Evolutionary conservation across 2,329 filamentous ascomycete species (phyloP).

Genomic region (Venturia aucupariae): DNA sequence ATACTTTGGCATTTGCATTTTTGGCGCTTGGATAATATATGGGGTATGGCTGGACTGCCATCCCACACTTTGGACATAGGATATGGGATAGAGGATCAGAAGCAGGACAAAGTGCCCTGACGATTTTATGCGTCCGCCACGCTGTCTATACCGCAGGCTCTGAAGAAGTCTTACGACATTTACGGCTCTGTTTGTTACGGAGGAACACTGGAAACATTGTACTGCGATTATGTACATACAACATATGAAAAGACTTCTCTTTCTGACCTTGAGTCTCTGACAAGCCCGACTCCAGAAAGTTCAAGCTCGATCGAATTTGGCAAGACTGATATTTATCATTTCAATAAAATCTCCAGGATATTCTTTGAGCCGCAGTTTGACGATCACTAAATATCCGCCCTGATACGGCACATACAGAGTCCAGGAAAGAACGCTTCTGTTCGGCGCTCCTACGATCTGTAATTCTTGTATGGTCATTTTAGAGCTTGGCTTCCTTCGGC

Average conservation of each 20-base stretch:
- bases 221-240: background rate
- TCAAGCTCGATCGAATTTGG: background rate
- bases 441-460: background rate
- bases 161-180: background rate
- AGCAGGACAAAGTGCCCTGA: background rate
- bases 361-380: background rate
- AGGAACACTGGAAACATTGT: slow-evolving; percentile 4
- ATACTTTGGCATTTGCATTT: slow-evolving; percentile 1
- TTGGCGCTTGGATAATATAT: background rate
- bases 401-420: background rate
- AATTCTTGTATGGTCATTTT: background rate
- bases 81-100: background rate
- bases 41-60: background rate
- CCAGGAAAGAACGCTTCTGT: background rate
- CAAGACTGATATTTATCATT: background rate
- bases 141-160: background rate
- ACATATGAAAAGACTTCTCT: background rate
- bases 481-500: background rate
- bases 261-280: background rate
- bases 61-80: background rate
- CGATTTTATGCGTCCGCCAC: background rate
- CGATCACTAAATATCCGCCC: background rate
- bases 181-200: background rate
- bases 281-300: background rate
- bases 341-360: background rate